phyloP scores from a whole-genome alignment of 306 rosid species.

The Pterocarpus macrocarpus region DNA sequence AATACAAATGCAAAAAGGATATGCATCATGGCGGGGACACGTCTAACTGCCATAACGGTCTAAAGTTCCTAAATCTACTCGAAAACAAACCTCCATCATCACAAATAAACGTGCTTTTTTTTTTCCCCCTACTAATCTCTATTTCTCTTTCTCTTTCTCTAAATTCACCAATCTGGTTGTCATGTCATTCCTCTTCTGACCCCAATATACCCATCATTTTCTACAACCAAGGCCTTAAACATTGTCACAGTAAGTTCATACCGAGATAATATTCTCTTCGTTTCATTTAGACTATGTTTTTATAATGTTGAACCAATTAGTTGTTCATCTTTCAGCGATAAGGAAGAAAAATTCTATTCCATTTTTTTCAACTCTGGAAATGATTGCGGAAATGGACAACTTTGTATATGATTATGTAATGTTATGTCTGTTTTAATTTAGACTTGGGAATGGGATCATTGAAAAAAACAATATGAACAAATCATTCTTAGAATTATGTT shows the following conservation, averaged over 20 bases:
- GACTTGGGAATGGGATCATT: not conserved
- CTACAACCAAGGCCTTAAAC: slow-evolving; percentile 7
- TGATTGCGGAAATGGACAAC: not conserved
- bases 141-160: slow-evolving; percentile 14
- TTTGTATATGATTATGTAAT: not conserved
- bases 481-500: not conserved
- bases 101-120: not conserved
- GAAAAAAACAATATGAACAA: slow-evolving; percentile 2
- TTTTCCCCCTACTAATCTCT: not conserved
- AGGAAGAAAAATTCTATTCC: not conserved
- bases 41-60: slow-evolving; percentile 53
- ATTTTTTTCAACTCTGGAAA: not conserved
- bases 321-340: not conserved
- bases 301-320: not conserved
- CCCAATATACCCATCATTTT: slow-evolving; percentile 23
- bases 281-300: not conserved
- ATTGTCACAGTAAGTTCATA: slow-evolving; percentile 33
- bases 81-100: not conserved
- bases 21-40: slow-evolving; percentile 43
- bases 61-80: slow-evolving; percentile 35
- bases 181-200: slow-evolving; percentile 11
- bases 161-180: not conserved
- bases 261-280: too few relatives aligned
- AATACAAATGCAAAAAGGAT: too few relatives aligned
- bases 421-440: not conserved